Base-by-base conservation (phyloP, 306 rosid species). In the Aeschynomene evenia region DNA sequence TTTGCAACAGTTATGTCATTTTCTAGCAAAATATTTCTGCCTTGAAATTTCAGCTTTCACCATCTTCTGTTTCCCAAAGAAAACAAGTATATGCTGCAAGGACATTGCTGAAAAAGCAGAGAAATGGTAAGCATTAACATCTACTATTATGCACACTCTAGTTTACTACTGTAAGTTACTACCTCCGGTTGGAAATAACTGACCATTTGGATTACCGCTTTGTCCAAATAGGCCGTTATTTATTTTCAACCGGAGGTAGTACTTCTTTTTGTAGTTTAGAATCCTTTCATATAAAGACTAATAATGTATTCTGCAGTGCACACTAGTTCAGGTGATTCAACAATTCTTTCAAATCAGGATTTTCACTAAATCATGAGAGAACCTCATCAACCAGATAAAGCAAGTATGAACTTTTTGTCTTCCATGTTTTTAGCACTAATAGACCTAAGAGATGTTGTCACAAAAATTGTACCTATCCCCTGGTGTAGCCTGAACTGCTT, bases 61-160 rank as follows among this genome's bases (percentile, higher is more conserved):
- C 86, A 19, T 83, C 95, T 15, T 80, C 96, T 3, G 31, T 72
- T 77, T 90, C 92, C 98, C 97, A 88, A 42, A 94, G 96, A 79
- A 94, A 90, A 68, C 68, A 66, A 52, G 95, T 89, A 69, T 94
- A 85, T 14, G 97, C 91, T 34, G 90, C 97, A 66, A 85, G 90
- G 76, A 88, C 83, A 74, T 79, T 54, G 81, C 98, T 94, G 90
- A 64, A 79, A 67, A 26, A 36, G n/a, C n/a, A 72, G 39, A 80
- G 19, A 78, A 81, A 40, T 9, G 29, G 43, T 58, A 57, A 45
- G 40, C 57, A 45, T 13, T 74, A 31, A 74, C 28, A 81, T 69
- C 63, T n/a, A 49, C 37, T 37, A 36, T 15, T 4, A 34, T 28
- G 48, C n/a, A n/a, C n/a, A n/a, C n/a, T 50, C 23, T 2, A 71